These are phyloP conservation scores for Verbascum thapsus DNA, from an alignment of 257 asterid species.

Conservation along the genomic window DNA sequence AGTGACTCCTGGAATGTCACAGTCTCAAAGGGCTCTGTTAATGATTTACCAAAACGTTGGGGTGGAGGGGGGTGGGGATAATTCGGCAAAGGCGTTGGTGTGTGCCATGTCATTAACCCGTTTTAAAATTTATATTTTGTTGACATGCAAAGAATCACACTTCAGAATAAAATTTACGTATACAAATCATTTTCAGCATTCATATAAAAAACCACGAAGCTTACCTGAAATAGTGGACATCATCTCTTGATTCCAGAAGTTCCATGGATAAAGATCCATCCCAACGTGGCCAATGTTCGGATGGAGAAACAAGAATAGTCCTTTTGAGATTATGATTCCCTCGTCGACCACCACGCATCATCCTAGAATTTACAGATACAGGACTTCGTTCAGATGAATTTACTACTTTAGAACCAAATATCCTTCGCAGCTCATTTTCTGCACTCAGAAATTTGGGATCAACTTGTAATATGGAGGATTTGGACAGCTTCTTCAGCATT, in stretches of 20 bases:
- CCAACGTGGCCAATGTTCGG: constrained; percentile 97
- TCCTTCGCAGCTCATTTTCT: constrained; percentile 88
- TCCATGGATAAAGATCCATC: constrained; percentile 95
- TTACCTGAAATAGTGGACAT: constrained; percentile 76
- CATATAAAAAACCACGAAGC: constrained; percentile 17
- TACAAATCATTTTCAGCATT: no score
- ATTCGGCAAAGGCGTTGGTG: no score
- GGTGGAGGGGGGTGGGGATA: no score
- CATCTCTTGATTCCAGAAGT: constrained; percentile 65
- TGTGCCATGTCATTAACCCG: background rate
- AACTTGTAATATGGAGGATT: constrained; percentile 57
- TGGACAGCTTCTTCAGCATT: constrained; percentile 41
- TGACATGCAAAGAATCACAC: background rate
- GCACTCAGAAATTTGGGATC: constrained; percentile 86
- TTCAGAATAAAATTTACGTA: background rate
- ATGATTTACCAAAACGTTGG: no score
- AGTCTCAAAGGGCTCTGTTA: no score
- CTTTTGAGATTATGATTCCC: constrained; percentile 69
- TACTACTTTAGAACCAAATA: constrained; percentile 89
- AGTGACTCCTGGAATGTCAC: no score
- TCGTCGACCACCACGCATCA: constrained; percentile 66
- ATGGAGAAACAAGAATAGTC: constrained; percentile 78
- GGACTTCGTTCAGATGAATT: constrained; percentile 68
- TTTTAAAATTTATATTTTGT: background rate
- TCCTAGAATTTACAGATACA: constrained; percentile 62